Evolutionary conservation across 441 rosid genomes (phyloP), one percentile per base, ranked within the genome.

Genomic region (Arabidopsis hybrid): DNA sequence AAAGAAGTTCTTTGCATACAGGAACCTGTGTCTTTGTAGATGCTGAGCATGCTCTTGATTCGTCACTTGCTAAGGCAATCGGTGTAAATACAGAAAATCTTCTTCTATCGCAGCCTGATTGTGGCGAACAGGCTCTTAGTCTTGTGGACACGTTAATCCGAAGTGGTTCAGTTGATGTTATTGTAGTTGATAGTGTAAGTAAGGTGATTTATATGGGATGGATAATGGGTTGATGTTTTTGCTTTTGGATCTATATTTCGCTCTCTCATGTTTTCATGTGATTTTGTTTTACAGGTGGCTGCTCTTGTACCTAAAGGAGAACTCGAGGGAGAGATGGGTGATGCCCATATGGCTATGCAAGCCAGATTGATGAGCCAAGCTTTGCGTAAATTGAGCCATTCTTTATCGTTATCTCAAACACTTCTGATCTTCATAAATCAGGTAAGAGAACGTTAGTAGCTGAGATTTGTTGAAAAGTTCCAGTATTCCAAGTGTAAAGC

Each of bases 301-400:
- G 97, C 99, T 16, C 96, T 95, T 77, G 99, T 95, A 78, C 99
- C 99, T 64, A 91, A 90, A 86, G 81, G 93, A 79, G 98, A 95
- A 83, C 99, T 95, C 42, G 99, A 95, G 31, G 98, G 99, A 0
- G 98, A 92, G 90, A 95, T 95, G 98, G 99, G 99, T 67, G 97
- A 95, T 82, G 99, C 98, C 65, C 98, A 95, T 82, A 92, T 95
- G 97, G 99, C 99, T 78, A 84, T 95, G 97, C 98, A 92, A 86
- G 98, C 99, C 61, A 89, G 99, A 79, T 80, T 95, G 79, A 95
- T 95, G 99, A 93, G 97, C 79, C 98, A 93, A 83, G 98, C 98
- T 14, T 95, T 95, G 57, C 96, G 97, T 77, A 95, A 95, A 79
- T 69, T 95, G 75, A 92, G 99, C 79, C 98, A 95, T 81, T 92